Percentiles rank a stretch among this genome's conserved stretches.
phyloP scores from a whole-genome alignment of 2,329 filamentous ascomycete genomes.

The Penicillium sp. region DNA sequence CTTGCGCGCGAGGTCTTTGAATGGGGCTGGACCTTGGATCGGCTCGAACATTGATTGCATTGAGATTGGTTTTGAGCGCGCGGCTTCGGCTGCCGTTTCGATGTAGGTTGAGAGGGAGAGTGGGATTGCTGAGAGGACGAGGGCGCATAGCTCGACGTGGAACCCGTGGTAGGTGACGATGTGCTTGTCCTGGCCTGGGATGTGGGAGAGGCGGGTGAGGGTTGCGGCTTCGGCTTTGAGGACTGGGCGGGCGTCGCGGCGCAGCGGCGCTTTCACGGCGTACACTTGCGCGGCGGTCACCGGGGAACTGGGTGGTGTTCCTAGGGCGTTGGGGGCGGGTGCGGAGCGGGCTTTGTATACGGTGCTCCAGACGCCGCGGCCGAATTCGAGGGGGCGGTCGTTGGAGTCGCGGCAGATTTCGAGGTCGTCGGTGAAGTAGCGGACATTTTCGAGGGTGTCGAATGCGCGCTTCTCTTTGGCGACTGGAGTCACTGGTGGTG shows the following conservation, averaged over 20 bases:
- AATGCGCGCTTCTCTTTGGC: conserved; percentile 18
- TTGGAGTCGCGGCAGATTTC: conserved; percentile 31
- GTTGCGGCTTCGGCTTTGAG: conserved; percentile 46
- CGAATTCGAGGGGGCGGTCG: conserved; percentile 42
- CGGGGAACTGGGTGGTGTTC: conserved; percentile 42
- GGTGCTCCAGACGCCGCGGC: conserved; percentile 50
- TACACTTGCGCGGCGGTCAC: conserved; percentile 34
- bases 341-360: conserved; percentile 46
- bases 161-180: conserved; percentile 51
- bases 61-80: conserved; percentile 28
- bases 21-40: conserved; percentile 42
- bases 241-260: conserved; percentile 44
- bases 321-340: conserved; percentile 8
- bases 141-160: conserved; percentile 38
- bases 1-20: conserved; percentile 43
- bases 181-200: conserved; percentile 35
- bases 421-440: conserved; percentile 33
- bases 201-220: conserved; percentile 41
- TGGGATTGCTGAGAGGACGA: conserved; percentile 50
- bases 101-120: conserved; percentile 46
- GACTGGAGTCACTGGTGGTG: conserved; percentile 40
- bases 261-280: conserved; percentile 48
- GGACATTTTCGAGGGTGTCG: conserved; percentile 6
- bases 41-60: conserved; percentile 50
- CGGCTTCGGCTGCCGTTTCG: conserved; percentile 33